Base-by-base conservation (phyloP, 2,329 filamentous ascomycete species). In the Myriosclerotinia curreyana region DNA sequence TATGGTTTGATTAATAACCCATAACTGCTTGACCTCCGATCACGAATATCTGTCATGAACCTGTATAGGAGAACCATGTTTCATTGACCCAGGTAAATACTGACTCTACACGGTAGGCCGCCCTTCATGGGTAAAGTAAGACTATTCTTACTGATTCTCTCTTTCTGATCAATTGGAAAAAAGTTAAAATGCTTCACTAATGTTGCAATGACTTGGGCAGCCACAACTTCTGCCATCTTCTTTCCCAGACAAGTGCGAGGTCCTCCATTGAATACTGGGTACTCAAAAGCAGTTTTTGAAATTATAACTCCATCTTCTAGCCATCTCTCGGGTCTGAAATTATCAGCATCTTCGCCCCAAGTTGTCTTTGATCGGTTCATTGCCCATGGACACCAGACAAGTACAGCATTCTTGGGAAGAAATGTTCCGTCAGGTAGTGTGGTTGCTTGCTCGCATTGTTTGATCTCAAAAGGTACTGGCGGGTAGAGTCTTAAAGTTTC, bases 391-490 rank as follows among this genome's bases (percentile, higher is more conserved):
- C 83, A 86, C 85, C 85, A 89, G 3, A 88, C 76, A 3, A 88
- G 76, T 31, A 89, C 78, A 0, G 84, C 78, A 15, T 76, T 73
- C 36, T 75, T 72, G 0, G 84, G 84, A 5, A 89, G 77, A 54
- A 78, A 80, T 0, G 85, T 87, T 5, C 84, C 84, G 69, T 88
- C 85, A 0, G 85, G 85, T 2, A 89, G 77, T 0, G 79, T 82
- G 3, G 80, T 81, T 22, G 78, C 73, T 60, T 77, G 72, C 31
- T 80, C 79, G 66, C 80, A 80, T 73, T 89, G 84, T 71, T 86
- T 86, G 68, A 89, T 82, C 71, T 89, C 86, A 66, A 89, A 85
- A 1, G 86, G 86, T 36, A 89, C 82, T 2, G 86, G 85, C 3
- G 86, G 86, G 67, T 83, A 87, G 8, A 88, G 76, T 5, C 86